Evolutionary conservation across 768 basidiomycete genomes (phyloP).

Genomic region (Udeniomyces megalosporus): DNA sequence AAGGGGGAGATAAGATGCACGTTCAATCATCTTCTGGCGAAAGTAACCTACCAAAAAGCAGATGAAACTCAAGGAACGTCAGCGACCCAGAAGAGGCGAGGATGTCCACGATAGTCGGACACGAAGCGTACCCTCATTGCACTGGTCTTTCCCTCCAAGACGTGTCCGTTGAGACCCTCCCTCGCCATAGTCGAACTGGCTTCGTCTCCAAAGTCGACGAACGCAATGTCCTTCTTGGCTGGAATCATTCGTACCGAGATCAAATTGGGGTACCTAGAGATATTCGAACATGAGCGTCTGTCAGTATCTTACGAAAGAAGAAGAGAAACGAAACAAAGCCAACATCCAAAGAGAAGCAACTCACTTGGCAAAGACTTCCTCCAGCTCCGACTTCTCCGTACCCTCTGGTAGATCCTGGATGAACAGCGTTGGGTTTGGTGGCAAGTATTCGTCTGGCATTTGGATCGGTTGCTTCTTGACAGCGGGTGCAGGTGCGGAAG

Average conservation of each 20-base stretch:
- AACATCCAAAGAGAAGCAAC: slow-evolving; percentile 29
- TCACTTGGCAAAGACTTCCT: slow-evolving; percentile 78
- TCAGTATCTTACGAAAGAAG: no score
- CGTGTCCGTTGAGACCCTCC: slow-evolving; percentile 89
- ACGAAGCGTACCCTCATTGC: no score
- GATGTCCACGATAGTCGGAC: no score
- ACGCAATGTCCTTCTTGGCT: slow-evolving; percentile 91
- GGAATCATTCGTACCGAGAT: slow-evolving; percentile 97
- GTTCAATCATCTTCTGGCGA: no score
- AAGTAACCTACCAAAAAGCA: no score
- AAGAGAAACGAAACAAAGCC: background rate
- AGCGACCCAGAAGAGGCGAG: no score
- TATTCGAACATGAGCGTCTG: no score
- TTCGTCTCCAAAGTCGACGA: slow-evolving; percentile 95
- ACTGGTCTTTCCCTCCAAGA: no score
- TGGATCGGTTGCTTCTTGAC: slow-evolving; percentile 38
- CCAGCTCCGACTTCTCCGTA: slow-evolving; percentile 81
- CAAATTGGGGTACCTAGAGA: slow-evolving; percentile 69
- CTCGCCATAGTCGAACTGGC: slow-evolving; percentile 76
- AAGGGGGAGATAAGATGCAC: no score
- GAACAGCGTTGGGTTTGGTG: slow-evolving; percentile 98
- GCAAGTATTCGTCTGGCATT: slow-evolving; percentile 99
- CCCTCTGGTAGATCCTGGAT: slow-evolving; percentile 87
- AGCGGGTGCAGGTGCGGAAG: background rate
- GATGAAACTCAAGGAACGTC: no score